Evolutionary conservation across 768 basidiomycete species (phyloP).

Genomic region (Trametes villosa): DNA sequence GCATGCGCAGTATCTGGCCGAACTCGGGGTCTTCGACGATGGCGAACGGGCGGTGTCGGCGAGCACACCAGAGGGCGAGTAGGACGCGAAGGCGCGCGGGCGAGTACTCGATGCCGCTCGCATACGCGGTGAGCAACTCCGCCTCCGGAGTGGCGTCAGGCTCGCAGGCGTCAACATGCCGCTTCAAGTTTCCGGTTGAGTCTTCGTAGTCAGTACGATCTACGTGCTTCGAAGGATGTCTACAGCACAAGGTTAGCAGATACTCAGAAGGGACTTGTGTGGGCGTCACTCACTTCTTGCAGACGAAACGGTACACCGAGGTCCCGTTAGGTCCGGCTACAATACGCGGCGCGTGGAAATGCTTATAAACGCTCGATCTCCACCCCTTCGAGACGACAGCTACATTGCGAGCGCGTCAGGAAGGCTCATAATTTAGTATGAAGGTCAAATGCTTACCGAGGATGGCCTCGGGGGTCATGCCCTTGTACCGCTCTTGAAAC

Average conservation of each 20-base stretch:
- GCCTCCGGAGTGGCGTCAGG: neutral
- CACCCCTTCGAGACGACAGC: too few relatives aligned
- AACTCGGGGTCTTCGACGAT: conserved; percentile 14
- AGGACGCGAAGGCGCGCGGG: neutral
- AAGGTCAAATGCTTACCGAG: too few relatives aligned
- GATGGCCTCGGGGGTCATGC: too few relatives aligned
- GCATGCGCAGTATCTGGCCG: conserved; percentile 3
- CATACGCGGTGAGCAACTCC: neutral
- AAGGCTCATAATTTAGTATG: too few relatives aligned
- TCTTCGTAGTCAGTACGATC: conserved; percentile 9
- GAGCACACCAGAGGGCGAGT: neutral
- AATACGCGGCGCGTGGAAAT: too few relatives aligned
- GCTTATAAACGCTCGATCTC: too few relatives aligned
- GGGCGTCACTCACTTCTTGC: too few relatives aligned
- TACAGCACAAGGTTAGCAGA: neutral
- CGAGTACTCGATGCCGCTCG: conserved; percentile 4
- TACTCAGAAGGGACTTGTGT: too few relatives aligned
- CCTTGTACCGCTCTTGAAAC: too few relatives aligned
- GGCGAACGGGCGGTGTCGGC: conserved; percentile 7
- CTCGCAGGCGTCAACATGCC: conserved; percentile 8
- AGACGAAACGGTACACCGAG: too few relatives aligned
- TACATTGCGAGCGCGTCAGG: too few relatives aligned
- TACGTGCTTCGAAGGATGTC: neutral
- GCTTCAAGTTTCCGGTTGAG: conserved; percentile 14
- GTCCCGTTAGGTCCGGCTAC: too few relatives aligned